These are phyloP conservation scores for Rhypophila decipiens DNA, from an alignment of 495 filamentous ascomycete genomes.

Conservation along the genomic window DNA sequence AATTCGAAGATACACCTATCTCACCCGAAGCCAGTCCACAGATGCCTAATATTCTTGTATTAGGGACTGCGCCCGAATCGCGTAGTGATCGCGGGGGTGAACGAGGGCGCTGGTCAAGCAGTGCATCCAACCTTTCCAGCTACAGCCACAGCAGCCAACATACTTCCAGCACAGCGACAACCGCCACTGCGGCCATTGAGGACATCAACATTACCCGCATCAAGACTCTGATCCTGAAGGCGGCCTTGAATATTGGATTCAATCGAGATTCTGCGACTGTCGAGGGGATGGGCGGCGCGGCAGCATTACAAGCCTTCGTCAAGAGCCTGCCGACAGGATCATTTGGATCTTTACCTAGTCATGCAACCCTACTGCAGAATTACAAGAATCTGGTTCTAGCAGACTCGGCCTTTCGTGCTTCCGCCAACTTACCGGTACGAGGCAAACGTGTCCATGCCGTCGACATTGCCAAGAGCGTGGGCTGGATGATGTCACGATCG, in stretches of 20 bases:
- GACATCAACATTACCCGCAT: conserved; percentile 68
- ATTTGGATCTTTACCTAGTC: conserved; percentile 66
- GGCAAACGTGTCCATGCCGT: conserved; percentile 54
- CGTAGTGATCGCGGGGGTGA: conserved; percentile 29
- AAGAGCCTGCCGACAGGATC: conserved; percentile 67
- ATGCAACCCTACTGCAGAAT: conserved; percentile 61
- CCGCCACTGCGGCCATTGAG: conserved; percentile 53
- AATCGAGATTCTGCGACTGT: conserved; percentile 36
- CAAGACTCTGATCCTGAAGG: conserved; percentile 70
- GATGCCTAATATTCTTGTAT: conserved; percentile 77
- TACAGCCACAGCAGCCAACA: conserved; percentile 65
- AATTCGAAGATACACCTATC: conserved; percentile 81
- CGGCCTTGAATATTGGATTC: conserved; percentile 74
- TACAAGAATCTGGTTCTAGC: conserved; percentile 71
- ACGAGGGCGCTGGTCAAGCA: conserved; percentile 62
- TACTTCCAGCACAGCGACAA: conserved; percentile 69
- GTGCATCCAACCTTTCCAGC: conserved; percentile 64
- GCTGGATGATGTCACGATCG: conserved; percentile 54
- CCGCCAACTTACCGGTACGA: conserved; percentile 46
- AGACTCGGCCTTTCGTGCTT: conserved; percentile 58
- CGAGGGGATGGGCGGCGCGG: conserved; percentile 26
- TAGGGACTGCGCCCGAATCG: conserved; percentile 54
- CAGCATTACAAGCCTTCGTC: conserved; percentile 61
- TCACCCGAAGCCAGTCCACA: conserved; percentile 69
- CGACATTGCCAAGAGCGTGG: conserved; percentile 70